phyloP scores from a whole-genome alignment of 2,329 filamentous ascomycete genomes.

The Talaromyces amestolkiae region DNA sequence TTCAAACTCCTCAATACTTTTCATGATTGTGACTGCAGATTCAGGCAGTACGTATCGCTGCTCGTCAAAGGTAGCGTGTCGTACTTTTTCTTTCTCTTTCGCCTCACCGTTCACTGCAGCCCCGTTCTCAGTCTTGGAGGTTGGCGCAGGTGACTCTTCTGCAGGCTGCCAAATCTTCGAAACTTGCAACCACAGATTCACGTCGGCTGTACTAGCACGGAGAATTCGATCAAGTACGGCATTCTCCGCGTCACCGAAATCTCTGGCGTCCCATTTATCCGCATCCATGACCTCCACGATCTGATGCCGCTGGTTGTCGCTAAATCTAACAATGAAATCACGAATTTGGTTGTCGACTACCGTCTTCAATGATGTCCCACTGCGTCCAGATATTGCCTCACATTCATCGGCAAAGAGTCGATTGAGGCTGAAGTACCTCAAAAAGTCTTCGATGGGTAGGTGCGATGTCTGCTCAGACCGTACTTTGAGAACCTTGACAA shows the following conservation, averaged over 20 bases:
- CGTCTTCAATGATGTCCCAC: constrained; percentile 58
- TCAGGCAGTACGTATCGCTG: constrained; percentile 83
- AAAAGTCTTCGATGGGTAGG: constrained; percentile 56
- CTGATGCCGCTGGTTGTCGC: constrained; percentile 56
- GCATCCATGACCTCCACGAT: constrained; percentile 59
- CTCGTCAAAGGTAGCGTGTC: constrained; percentile 74
- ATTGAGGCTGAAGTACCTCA: constrained; percentile 63
- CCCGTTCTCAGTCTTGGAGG: constrained; percentile 38
- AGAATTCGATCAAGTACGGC: constrained; percentile 55
- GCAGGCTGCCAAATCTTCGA: constrained; percentile 52
- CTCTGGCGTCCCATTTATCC: constrained; percentile 64
- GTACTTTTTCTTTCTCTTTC: constrained; percentile 60
- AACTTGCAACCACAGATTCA: constrained; percentile 53
- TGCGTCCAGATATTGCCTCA: constrained; percentile 62
- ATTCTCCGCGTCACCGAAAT: constrained; percentile 56
- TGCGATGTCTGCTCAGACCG: constrained; percentile 59
- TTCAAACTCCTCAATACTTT: constrained; percentile 77
- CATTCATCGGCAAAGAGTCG: constrained; percentile 65
- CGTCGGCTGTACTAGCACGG: constrained; percentile 58
- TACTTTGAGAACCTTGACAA: constrained; percentile 63
- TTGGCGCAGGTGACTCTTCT: constrained; percentile 24
- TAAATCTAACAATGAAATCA: constrained; percentile 59
- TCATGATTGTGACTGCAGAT: constrained; percentile 76
- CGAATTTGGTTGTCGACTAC: constrained; percentile 63
- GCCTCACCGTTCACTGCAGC: constrained; percentile 32